Percentiles rank a stretch among this genome's conserved stretches.
These are phyloP conservation scores for Rhexocercosporidium sp. DNA, from an alignment of 2,329 filamentous ascomycete species.

Conservation along the genomic window DNA sequence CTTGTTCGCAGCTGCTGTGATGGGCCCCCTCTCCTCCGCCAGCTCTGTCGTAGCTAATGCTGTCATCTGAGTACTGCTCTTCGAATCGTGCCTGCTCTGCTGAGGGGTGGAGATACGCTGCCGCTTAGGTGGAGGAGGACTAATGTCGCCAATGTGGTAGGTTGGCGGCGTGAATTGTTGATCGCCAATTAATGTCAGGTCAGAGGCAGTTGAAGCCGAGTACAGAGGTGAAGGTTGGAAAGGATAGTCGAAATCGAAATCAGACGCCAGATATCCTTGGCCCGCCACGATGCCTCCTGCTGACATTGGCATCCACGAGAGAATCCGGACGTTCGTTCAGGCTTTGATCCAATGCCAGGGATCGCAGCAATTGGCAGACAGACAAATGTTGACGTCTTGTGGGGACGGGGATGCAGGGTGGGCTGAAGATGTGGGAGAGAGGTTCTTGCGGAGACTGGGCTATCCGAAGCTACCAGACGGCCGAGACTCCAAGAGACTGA, in stretches of 20 bases:
- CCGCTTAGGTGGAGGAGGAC: conserved; percentile 32
- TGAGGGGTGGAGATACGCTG: conserved; percentile 29
- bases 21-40: conserved; percentile 28
- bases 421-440: neutral
- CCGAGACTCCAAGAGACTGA: conserved; percentile 27
- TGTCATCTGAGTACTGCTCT: conserved; percentile 36
- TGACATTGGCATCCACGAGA: conserved; percentile 34
- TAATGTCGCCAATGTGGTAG: conserved; percentile 30
- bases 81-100: conserved; percentile 25
- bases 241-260: conserved; percentile 37
- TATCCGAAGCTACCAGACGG: conserved; percentile 28
- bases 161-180: conserved; percentile 37
- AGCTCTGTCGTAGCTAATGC: conserved; percentile 20
- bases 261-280: conserved; percentile 38
- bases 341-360: conserved; percentile 10
- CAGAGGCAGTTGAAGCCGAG: conserved; percentile 38
- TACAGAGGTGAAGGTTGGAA: conserved; percentile 39
- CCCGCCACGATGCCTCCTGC: conserved; percentile 37
- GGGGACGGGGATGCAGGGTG: neutral
- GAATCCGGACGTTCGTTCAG: conserved; percentile 2
- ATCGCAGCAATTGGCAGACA: conserved; percentile 16
- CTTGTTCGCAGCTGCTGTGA: conserved; percentile 51
- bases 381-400: neutral
- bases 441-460: conserved; percentile 22
- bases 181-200: conserved; percentile 37